Conservation (phyloP, 495 filamentous ascomycete genomes). For the Trichoderma reesei region DNA sequence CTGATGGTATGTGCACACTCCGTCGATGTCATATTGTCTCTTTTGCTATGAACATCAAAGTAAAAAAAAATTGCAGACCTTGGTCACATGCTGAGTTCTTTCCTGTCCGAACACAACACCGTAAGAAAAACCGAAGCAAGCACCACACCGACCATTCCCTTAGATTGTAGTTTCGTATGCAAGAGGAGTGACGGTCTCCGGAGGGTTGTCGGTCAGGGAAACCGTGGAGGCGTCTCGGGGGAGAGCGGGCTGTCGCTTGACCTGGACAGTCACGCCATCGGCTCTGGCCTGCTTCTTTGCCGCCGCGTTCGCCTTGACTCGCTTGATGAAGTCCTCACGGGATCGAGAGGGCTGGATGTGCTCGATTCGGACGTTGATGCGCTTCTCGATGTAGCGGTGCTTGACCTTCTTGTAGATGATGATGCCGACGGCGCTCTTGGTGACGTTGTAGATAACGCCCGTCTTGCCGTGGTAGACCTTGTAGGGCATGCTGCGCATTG, state of each 20-base stretch:
- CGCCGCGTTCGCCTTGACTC: constrained; percentile 90
- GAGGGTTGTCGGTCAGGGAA: constrained; percentile 61
- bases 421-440: constrained; percentile 89
- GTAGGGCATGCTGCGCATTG: constrained; percentile 74
- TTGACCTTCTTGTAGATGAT: constrained; percentile 98
- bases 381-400: constrained; percentile 99
- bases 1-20: background rate
- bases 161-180: constrained; percentile 98
- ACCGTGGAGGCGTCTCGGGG: constrained; percentile 75
- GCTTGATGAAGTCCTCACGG: constrained; percentile 87
- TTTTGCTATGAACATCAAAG: constrained; percentile 11
- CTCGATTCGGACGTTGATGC: constrained; percentile 96
- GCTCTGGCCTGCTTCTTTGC: constrained; percentile 87
- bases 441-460: constrained; percentile 95
- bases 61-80: constrained; percentile 10
- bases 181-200: constrained; percentile 85
- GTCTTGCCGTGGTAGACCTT: constrained; percentile 99
- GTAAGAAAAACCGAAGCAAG: constrained; percentile 15
- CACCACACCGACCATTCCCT: constrained; percentile 24
- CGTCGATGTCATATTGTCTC: constrained; percentile 6
- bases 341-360: constrained; percentile 90
- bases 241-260: constrained; percentile 79
- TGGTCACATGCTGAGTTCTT: constrained; percentile 12
- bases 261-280: constrained; percentile 71
- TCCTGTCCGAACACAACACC: constrained; percentile 11